These are phyloP conservation scores for Chlamydomonas applanata DNA, from an alignment of 139 green algal genomes.

Conservation along the genomic window DNA sequence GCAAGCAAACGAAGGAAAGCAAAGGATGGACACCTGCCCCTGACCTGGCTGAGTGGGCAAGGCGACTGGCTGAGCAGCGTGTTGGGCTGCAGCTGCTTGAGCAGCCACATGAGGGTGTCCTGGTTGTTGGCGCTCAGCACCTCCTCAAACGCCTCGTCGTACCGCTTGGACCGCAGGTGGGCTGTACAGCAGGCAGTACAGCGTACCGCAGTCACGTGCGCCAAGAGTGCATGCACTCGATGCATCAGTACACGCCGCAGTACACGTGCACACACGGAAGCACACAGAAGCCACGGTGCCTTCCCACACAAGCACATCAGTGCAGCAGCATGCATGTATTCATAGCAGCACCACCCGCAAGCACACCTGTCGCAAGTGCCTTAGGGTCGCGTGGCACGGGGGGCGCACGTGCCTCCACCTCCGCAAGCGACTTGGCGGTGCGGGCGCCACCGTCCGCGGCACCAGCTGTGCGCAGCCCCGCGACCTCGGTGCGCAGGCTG, in stretches of 20 bases:
- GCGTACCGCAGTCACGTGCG: too few species aligned
- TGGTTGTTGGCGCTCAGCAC: not conserved
- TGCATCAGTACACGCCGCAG: too few species aligned
- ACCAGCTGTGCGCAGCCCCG: not conserved
- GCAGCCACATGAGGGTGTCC: not conserved
- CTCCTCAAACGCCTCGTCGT: slow-evolving; percentile 2
- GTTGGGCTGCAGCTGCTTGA: not conserved
- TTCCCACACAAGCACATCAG: not conserved
- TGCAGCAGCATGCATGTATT: not conserved
- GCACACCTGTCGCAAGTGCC: not conserved
- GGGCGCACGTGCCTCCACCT: too few species aligned
- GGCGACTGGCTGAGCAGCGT: not conserved
- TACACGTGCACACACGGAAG: too few species aligned
- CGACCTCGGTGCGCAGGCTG: not conserved
- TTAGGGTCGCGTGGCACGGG: not conserved
- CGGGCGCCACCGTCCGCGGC: too few species aligned
- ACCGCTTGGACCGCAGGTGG: not conserved
- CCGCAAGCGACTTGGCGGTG: too few species aligned
- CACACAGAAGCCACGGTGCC: too few species aligned
- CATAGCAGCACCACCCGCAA: not conserved
- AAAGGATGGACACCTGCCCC: not conserved
- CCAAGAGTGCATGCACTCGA: too few species aligned
- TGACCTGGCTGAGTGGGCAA: slow-evolving; percentile 6
- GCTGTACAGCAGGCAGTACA: not conserved
- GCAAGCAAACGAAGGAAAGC: too few species aligned